Conservation (phyloP, 345 rosid genomes). For the Pseudoturritis turrita region DNA sequence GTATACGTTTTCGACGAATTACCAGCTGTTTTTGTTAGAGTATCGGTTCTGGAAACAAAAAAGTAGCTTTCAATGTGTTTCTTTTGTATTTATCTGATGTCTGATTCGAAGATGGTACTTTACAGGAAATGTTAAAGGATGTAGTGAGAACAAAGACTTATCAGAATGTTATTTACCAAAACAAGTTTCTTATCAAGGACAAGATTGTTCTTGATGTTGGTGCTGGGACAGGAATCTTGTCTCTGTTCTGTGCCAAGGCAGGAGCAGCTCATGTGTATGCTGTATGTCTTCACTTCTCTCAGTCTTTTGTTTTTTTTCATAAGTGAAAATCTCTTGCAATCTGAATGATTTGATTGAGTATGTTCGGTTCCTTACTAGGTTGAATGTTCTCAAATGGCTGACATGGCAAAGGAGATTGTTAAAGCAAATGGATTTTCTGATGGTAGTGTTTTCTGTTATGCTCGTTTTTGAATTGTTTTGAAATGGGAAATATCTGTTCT, state of each 20-base stretch:
- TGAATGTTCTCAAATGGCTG: conserved; percentile 93
- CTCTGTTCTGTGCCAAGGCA: conserved; percentile 95
- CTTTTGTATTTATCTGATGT: neutral
- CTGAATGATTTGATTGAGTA: neutral
- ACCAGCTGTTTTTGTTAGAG: neutral
- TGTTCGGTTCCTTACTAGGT: conserved; percentile 40
- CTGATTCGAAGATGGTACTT: neutral
- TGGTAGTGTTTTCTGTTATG: conserved; percentile 39
- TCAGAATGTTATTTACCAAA: conserved; percentile 89
- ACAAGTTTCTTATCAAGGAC: conserved; percentile 83
- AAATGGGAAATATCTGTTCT: neutral
- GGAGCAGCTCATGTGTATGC: conserved; percentile 96
- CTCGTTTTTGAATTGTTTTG: neutral
- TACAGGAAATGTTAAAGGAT: conserved; percentile 99
- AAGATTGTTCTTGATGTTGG: conserved; percentile 98
- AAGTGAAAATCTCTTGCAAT: neutral
- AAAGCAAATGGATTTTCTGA: conserved; percentile 77
- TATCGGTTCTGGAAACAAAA: neutral
- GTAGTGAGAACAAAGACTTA: conserved; percentile 92
- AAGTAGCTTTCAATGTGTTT: neutral
- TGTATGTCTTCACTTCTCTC: conserved; percentile 35
- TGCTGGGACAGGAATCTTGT: conserved; percentile 96
- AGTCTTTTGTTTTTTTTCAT: neutral
- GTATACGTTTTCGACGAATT: conserved; percentile 33
- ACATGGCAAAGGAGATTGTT: conserved; percentile 90